Conservation (phyloP, 768 basidiomycete species). For the Lentinula lateritia region DNA sequence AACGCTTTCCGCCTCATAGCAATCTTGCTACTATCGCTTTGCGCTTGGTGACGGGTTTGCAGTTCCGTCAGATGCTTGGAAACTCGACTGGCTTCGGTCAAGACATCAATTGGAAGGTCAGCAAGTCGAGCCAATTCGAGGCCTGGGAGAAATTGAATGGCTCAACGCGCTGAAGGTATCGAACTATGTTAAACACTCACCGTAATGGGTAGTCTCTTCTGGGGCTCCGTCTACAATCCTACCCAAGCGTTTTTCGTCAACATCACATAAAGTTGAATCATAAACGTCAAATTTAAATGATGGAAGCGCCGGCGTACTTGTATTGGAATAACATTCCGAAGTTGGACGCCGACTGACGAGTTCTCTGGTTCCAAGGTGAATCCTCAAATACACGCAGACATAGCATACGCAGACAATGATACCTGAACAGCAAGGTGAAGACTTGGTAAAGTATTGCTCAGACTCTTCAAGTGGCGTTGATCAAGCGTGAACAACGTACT, state of each 20-base stretch:
- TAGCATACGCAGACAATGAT: background rate
- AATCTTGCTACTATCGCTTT: slow-evolving; percentile 56
- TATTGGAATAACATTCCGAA: slow-evolving; percentile 76
- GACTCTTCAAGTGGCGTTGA: background rate
- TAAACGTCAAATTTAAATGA: background rate
- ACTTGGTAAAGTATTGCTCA: slow-evolving; percentile 31
- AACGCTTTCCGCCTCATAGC: slow-evolving; percentile 62
- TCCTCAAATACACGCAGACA: background rate
- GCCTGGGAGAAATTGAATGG: slow-evolving; percentile 37
- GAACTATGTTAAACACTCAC: slow-evolving; percentile 27
- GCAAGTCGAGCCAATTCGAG: slow-evolving; percentile 86
- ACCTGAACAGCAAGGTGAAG: slow-evolving; percentile 78
- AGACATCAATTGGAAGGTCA: slow-evolving; percentile 71
- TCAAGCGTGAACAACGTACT: slow-evolving; percentile 39
- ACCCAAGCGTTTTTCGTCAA: background rate
- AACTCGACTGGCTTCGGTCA: slow-evolving; percentile 57
- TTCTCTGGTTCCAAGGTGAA: slow-evolving; percentile 34
- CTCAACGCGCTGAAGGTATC: background rate
- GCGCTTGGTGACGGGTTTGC: slow-evolving; percentile 50
- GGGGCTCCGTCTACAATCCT: slow-evolving; percentile 74
- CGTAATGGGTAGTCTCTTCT: slow-evolving; percentile 66
- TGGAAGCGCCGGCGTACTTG: slow-evolving; percentile 56
- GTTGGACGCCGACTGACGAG: slow-evolving; percentile 44
- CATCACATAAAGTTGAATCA: background rate
- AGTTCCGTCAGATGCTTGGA: slow-evolving; percentile 53